Evolutionary conservation across 2,329 filamentous ascomycete species (phyloP).

Genomic region (Biscogniauxia mediterranea): DNA sequence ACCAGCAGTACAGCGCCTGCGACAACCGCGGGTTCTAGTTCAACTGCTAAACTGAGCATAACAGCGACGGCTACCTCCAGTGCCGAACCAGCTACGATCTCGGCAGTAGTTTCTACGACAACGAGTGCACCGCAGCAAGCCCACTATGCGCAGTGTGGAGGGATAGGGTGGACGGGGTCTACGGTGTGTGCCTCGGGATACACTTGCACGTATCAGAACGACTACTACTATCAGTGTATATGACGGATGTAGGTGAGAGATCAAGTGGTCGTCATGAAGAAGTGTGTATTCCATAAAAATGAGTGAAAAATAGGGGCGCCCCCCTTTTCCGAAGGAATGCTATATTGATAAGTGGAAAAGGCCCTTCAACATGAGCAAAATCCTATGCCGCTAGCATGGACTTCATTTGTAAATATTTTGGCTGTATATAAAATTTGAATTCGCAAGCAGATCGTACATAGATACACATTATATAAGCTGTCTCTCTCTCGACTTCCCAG

Average conservation of each 20-base stretch:
- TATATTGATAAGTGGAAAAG: too few species aligned
- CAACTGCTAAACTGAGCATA: neutral
- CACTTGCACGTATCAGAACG: slow-evolving; percentile 17
- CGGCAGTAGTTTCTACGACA: neutral
- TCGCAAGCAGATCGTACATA: too few species aligned
- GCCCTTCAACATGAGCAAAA: too few species aligned
- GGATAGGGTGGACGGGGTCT: slow-evolving; percentile 17
- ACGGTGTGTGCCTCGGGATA: slow-evolving; percentile 16
- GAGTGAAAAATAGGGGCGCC: too few species aligned
- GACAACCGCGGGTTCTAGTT: neutral
- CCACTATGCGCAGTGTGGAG: slow-evolving; percentile 19
- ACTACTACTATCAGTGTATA: slow-evolving; percentile 21
- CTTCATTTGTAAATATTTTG: too few species aligned
- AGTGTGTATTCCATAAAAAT: too few species aligned
- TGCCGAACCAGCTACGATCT: neutral
- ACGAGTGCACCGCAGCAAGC: neutral
- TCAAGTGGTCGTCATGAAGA: too few species aligned
- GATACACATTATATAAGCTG: too few species aligned
- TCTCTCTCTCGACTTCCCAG: too few species aligned
- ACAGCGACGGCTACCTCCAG: neutral
- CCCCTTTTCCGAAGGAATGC: too few species aligned
- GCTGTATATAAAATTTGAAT: too few species aligned
- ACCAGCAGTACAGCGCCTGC: slow-evolving; percentile 1
- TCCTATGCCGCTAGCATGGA: too few species aligned
- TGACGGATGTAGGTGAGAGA: slow-evolving; percentile 1